Base-by-base conservation (phyloP, 352 stramenopile genomes). In the Phytophthora hybrid region DNA sequence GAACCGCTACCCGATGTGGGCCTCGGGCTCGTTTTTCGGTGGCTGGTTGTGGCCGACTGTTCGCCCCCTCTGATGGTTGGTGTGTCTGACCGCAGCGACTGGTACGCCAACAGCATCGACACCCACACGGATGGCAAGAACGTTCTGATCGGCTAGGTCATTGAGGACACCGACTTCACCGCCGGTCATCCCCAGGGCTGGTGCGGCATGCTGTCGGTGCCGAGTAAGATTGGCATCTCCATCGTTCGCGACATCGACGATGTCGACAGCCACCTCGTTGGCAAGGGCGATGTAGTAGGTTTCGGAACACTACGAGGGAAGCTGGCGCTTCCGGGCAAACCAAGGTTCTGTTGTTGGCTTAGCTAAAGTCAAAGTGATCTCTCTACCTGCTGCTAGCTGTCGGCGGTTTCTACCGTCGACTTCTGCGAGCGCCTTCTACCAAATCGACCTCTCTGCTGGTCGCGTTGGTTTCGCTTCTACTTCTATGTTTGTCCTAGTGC, bases 61-160 rank as follows among this genome's bases (percentile, higher is more conserved):
- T 52, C 18, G 26, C n/a, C 46, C 0, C 46, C 46, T 18, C 67
- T 73, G 11, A 91, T 90, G 76, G 85, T 93, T 1, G 85, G 85
- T 18, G 71, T 93, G 29, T 84, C 82, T n/a, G 85, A 92, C 65
- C 80, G 80, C 47, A 88, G 81, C 37, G 74, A 89, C 69, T 92
- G 85, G 85, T 92, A 92, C 66, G 85, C 85, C 39, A 90, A 90
- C 73, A 84, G 70, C 59, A 82, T 91, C 53, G 87, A 89, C 80
- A 87, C 81, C 11, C 79, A 92, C 73, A 78, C 83, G 32, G 73
- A 82, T 59, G 77, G 77, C 66, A 89, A 90, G 77, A 26, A 85
- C 29, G 79, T 92, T 9, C 52, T 92, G 32, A 83, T 88, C 58
- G 84, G 82, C 23, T 92, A 82, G 84, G 88, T 90, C 69, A 79